These are phyloP conservation scores for Fraxinus pennsylvanica DNA, from an alignment of 257 asterid genomes.

Conservation along the genomic window DNA sequence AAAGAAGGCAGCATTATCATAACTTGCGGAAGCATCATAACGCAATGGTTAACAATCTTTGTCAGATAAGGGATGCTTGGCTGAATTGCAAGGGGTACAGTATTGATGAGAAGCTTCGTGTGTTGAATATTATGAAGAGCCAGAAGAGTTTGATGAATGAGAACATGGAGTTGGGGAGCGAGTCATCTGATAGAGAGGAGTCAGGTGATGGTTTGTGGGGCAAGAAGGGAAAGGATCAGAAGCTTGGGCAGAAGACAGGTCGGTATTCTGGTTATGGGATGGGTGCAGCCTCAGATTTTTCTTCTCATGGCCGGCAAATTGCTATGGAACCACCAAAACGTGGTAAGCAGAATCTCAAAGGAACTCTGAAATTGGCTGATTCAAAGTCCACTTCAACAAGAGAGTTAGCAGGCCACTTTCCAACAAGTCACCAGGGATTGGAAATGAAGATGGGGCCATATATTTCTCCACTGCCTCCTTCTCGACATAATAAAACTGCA, in stretches of 20 bases:
- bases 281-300: slow-evolving; percentile 46
- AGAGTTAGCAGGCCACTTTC: slow-evolving; percentile 49
- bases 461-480: slow-evolving; percentile 43
- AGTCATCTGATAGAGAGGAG: slow-evolving; percentile 79
- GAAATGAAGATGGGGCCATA: slow-evolving; percentile 46
- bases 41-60: slow-evolving; percentile 66
- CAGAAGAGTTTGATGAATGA: slow-evolving; percentile 94
- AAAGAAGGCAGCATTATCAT: slow-evolving; percentile 80
- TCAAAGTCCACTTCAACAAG: slow-evolving; percentile 44
- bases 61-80: slow-evolving; percentile 98
- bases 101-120: slow-evolving; percentile 93
- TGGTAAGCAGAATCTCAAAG: slow-evolving; percentile 65
- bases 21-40: slow-evolving; percentile 76
- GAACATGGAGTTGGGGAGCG: slow-evolving; percentile 76
- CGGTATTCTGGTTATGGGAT: slow-evolving; percentile 46
- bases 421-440: slow-evolving; percentile 46
- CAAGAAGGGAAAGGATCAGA: slow-evolving; percentile 67
- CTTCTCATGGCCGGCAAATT: slow-evolving; percentile 49
- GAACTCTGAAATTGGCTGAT: slow-evolving; percentile 62
- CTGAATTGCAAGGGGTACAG: slow-evolving; percentile 80
- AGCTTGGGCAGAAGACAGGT: slow-evolving; percentile 50
- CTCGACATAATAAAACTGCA: slow-evolving; percentile 43
- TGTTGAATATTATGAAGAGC: slow-evolving; percentile 82
- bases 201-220: slow-evolving; percentile 74
- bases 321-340: slow-evolving; percentile 47